These are phyloP conservation scores for Selaginella moellendorffii DNA, from an alignment of 75 land plant species.

Conservation along the genomic window DNA sequence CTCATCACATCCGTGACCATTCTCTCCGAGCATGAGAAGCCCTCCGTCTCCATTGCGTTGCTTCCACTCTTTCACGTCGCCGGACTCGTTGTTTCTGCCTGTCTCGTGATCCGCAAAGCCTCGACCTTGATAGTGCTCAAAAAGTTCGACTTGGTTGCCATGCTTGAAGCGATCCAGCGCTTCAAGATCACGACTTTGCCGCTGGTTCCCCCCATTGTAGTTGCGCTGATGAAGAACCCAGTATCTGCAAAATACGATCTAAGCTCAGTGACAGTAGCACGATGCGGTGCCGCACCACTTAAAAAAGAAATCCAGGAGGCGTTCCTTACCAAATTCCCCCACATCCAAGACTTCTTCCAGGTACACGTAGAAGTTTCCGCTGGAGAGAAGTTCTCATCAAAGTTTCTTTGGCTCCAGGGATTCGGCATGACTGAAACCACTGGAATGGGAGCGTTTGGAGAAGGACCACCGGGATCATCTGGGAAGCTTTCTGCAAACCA, in stretches of 20 bases:
- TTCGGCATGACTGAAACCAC: no score
- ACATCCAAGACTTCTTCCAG: no score
- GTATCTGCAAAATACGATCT: constrained; percentile 57
- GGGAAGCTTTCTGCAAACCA: constrained; percentile 74
- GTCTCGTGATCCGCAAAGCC: no score
- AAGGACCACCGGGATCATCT: no score
- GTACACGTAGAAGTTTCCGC: no score
- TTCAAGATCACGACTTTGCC: constrained; percentile 76
- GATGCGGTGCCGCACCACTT: constrained; percentile 89
- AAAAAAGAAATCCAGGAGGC: constrained; percentile 57
- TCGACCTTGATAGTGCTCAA: no score
- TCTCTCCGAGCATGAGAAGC: constrained; percentile 35
- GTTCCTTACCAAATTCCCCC: constrained; percentile 71
- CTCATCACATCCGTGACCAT: constrained; percentile 62
- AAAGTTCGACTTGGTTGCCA: constrained; percentile 43
- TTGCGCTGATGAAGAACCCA: constrained; percentile 59
- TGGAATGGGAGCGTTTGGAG: no score
- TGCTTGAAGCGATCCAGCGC: constrained; percentile 40
- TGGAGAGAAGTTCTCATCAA: no score
- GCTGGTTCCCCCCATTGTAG: constrained; percentile 76
- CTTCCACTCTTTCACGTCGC: constrained; percentile 97
- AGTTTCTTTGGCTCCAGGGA: no score
- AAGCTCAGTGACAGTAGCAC: constrained; percentile 60
- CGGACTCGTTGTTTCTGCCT: constrained; percentile 70
- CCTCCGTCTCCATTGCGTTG: constrained; percentile 57